Base-by-base conservation (phyloP, 2,329 filamentous ascomycete genomes). In the Penicillium nordicum region DNA sequence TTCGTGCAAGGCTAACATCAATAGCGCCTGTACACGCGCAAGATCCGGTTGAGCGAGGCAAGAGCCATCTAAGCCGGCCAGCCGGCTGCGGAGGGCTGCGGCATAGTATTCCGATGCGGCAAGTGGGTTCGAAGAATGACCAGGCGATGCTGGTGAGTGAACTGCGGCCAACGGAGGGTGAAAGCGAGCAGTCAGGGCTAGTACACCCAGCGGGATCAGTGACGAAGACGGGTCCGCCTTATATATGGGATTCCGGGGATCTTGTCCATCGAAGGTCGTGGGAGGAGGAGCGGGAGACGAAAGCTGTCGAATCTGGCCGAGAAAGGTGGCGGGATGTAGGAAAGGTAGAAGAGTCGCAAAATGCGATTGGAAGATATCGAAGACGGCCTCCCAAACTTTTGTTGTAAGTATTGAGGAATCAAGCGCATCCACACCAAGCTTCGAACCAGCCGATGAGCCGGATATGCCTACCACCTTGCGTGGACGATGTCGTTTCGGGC, bases 351-450 rank as follows among this genome's bases (percentile, higher is more conserved):
- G 76, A 16, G 81, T 81, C 0, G 81, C 79, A 63, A 80, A 84
- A 63, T 85, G 81, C 23, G 78, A 74, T 66, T 84, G 80, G 63
- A 83, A 84, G n/a, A 84, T 79, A 47, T 81, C 80, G 62, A 82
- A 83, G 69, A 84, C 69, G 55, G 81, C 77, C 57, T 79, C 77
- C 82, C 82, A 85, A n/a, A 83, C 76, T 57, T 80, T 77, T 12
- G 78, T 69, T 5, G 80, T 83, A 43, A 85, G 70, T 23, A 84
- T 57, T 2, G 73, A 72, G 5, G 79, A 72, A 59, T 83, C 78
- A 16, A 84, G 72, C 14, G 75, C 76, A 63, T 84, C 80, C 16
- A 69, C 55, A 21, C 63, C 64, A 5, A 70, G 64, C 55, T 72
- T 75, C 25, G 71, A 67, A 12, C 64, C 67, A 45, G 73, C 67